These are phyloP conservation scores for Malassezia nana DNA, from an alignment of 1,284 basidiomycete genomes.

Conservation along the genomic window DNA sequence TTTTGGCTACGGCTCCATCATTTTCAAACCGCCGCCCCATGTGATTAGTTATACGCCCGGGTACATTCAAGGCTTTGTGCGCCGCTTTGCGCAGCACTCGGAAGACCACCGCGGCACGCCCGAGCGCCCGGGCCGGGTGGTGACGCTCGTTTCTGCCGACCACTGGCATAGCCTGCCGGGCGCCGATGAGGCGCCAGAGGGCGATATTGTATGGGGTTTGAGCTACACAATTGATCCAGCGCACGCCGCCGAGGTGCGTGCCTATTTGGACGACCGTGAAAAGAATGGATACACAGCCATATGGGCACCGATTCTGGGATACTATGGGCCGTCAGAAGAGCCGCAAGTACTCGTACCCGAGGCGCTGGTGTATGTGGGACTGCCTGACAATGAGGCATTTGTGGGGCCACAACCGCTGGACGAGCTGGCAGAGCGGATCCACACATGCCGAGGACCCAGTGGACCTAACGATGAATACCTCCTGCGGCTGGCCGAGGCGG, in stretches of 20 bases:
- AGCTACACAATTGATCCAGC: conserved; percentile 72
- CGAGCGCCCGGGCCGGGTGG: conserved; percentile 59
- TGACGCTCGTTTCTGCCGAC: conserved; percentile 71
- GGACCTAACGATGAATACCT: conserved; percentile 75
- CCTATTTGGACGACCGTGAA: conserved; percentile 73
- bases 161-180: conserved; percentile 56
- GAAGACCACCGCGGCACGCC: conserved; percentile 61
- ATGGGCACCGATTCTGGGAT: conserved; percentile 20
- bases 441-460: conserved; percentile 65
- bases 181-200: conserved; percentile 52
- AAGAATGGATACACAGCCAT: conserved; percentile 54
- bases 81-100: conserved; percentile 73
- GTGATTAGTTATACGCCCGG: conserved; percentile 53
- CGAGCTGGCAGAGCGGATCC: conserved; percentile 60
- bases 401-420: conserved; percentile 69
- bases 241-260: conserved; percentile 63
- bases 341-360: conserved; percentile 53
- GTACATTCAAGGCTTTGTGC: conserved; percentile 72
- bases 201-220: conserved; percentile 66
- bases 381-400: conserved; percentile 67
- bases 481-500: conserved; percentile 60
- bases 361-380: conserved; percentile 62
- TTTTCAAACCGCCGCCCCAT: conserved; percentile 47
- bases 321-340: neutral
- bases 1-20: conserved; percentile 45